A percentile compares a stretch with the other conserved stretches of the same genome.
These are phyloP conservation scores for Amanita pseudoporphyria DNA, from an alignment of 768 basidiomycete genomes.

Conservation along the genomic window DNA sequence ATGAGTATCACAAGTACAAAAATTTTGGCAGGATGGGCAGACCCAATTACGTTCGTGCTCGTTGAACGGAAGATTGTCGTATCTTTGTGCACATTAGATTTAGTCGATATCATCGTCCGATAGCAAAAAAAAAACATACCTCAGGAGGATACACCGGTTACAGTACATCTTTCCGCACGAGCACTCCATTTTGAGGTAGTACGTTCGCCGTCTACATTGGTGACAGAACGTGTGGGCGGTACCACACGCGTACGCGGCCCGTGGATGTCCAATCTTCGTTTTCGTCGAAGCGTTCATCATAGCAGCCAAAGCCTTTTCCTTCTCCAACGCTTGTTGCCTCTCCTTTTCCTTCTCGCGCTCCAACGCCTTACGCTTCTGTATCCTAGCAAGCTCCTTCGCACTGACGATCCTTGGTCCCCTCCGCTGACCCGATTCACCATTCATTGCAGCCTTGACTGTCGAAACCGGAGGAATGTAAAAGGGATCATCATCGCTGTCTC, in stretches of 20 bases:
- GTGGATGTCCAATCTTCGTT: conserved; percentile 5
- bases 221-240: conserved; percentile 15
- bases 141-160: conserved; percentile 10
- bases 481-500: neutral
- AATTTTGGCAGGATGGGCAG: conserved; percentile 36
- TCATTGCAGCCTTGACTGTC: neutral
- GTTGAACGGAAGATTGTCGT: conserved; percentile 17
- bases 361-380: conserved; percentile 4
- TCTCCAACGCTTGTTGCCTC: neutral
- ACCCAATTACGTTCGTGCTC: conserved; percentile 15
- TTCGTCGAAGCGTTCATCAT: neutral
- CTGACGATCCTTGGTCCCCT: conserved; percentile 5
- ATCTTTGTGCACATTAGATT: conserved; percentile 14
- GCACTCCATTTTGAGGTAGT: conserved; percentile 12
- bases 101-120: neutral
- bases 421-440: neutral
- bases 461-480: neutral
- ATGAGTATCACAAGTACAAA: conserved; percentile 42
- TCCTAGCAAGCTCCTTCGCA: conserved; percentile 4
- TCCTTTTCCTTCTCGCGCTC: conserved; percentile 4
- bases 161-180: conserved; percentile 12
- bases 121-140: conserved; percentile 10
- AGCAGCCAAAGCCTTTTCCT: neutral
- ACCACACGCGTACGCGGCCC: neutral
- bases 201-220: conserved; percentile 12